Evolutionary conservation across 441 rosid genomes (phyloP), one percentile per base, ranked within the genome.

Genomic region (Syzygium malaccense): DNA sequence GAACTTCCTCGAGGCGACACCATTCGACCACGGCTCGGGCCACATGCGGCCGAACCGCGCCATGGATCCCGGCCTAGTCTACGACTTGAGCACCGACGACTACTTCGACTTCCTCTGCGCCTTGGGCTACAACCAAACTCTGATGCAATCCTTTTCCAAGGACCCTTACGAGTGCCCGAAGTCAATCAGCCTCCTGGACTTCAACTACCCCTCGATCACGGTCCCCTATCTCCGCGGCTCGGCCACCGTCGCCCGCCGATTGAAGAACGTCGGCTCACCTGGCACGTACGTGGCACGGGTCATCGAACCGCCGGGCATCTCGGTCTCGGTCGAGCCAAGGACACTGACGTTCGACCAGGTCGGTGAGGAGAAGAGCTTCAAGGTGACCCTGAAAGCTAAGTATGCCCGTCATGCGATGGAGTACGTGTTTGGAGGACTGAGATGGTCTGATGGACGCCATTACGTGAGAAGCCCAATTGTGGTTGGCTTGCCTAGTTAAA

Each of bases 41-140:
- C 97, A 96, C 88, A 88, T 96, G 3, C 91, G 93, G 55, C 97
- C 97, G 26, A 96, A 95, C 92, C 94, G 93, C 1, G 97, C 97
- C 55, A 88, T 91, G 91, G 93, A 96, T 85, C 96, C 96, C 0
- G 97, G 98, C 26, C 85, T 96, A 83, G 92, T 95, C 75, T 95
- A 94, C 17, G 98, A 94, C 89, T 53, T 95, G 75, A 87, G 80
- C 13, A n/a, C 41, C 7, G 49, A 91, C 12, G 95, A 94, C 88
- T 96, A 96, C 92, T 86, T 93, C 88, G 87, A 94, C 88, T 94
- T 96, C 90, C 94, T 95, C 1, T 95, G 97, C 51, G 93, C 92
- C 20, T n/a, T 68, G 55, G 96, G 99, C 60, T 95, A 95, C 92
- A 92, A 93, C 88, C 54, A 91, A 32, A 90, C 91, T 26, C 32